These are phyloP conservation scores for Dinochytrium kinnereticum DNA, from an alignment of 371 early-diverging fungal species.

Conservation along the genomic window DNA sequence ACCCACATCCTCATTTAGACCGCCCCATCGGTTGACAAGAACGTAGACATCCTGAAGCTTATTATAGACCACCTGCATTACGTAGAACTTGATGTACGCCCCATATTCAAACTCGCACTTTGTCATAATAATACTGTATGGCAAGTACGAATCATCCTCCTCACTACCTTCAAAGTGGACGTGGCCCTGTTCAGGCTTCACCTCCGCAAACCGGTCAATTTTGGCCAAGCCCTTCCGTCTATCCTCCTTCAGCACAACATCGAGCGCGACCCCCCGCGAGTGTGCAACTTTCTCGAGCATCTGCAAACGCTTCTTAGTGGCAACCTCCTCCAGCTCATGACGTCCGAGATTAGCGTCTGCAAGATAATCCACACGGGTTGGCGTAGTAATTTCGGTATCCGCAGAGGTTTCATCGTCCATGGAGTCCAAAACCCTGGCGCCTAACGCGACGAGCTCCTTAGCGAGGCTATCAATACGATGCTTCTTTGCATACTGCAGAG, in stretches of 20 bases:
- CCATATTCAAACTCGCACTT: conserved; percentile 54
- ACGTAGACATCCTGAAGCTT: conserved; percentile 56
- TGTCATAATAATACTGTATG: conserved; percentile 58
- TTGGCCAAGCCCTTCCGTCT: conserved; percentile 41
- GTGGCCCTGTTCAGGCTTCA: conserved; percentile 45
- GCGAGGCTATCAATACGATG: conserved; percentile 12
- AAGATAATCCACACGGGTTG: conserved; percentile 13
- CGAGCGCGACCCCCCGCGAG: conserved; percentile 22
- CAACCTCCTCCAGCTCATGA: conserved; percentile 37
- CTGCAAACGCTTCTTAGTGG: conserved; percentile 27
- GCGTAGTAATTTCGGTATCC: background rate
- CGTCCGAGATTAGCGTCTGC: conserved; percentile 49
- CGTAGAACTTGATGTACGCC: conserved; percentile 61
- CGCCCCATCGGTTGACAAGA: conserved; percentile 67
- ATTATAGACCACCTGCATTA: conserved; percentile 55
- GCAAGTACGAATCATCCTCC: conserved; percentile 28
- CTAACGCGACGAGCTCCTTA: conserved; percentile 21
- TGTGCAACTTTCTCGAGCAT: conserved; percentile 17
- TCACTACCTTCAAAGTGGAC: conserved; percentile 43
- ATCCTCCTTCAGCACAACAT: conserved; percentile 21
- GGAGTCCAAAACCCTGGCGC: background rate
- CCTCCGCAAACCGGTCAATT: conserved; percentile 47
- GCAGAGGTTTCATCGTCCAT: conserved; percentile 15
- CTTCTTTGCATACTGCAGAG: conserved; percentile 32
- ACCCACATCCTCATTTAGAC: conserved; percentile 44